These are phyloP conservation scores for Daldinia eschscholtzii DNA, from an alignment of 2,329 filamentous ascomycete species.

Conservation along the genomic window DNA sequence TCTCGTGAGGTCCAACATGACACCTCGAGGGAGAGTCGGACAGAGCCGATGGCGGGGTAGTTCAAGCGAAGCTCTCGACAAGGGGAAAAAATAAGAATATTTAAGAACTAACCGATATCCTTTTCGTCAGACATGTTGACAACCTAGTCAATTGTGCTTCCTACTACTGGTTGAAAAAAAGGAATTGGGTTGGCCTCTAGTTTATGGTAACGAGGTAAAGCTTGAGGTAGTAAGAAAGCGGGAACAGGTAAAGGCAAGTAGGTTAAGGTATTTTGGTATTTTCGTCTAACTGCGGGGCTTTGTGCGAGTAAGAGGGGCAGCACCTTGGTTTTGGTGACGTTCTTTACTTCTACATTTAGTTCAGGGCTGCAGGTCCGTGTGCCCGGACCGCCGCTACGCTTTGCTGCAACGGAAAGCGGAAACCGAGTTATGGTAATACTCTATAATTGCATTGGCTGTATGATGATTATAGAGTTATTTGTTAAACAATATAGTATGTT, in stretches of 20 bases:
- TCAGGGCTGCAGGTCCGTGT: conserved; percentile 37
- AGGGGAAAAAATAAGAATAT: conserved; percentile 15
- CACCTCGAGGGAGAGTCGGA: conserved; percentile 28
- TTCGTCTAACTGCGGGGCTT: conserved; percentile 43
- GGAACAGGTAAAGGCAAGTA: conserved; percentile 18
- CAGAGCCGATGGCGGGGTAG: conserved; percentile 43
- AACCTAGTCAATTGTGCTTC: conserved; percentile 14
- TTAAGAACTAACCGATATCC: conserved; percentile 46
- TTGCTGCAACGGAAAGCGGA: conserved; percentile 10
- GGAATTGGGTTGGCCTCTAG: conserved; percentile 17
- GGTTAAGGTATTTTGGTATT: conserved; percentile 41
- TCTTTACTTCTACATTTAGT: conserved; percentile 29
- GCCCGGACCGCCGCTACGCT: conserved; percentile 6
- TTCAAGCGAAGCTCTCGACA: conserved; percentile 28
- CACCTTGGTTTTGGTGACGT: conserved; percentile 35
- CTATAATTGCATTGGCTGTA: conserved; percentile 1
- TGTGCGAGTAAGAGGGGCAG: conserved; percentile 43
- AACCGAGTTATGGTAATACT: neutral
- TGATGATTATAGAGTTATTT: neutral
- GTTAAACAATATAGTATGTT: neutral
- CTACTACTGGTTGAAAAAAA: conserved; percentile 10
- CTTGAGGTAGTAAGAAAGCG: conserved; percentile 34
- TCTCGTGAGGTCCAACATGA: conserved; percentile 21
- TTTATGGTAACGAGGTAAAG: conserved; percentile 13
- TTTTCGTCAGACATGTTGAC: conserved; percentile 47